Evolutionary conservation across 129 eudicot species (phyloP).

Genomic region (Flaveria sonorensis): DNA sequence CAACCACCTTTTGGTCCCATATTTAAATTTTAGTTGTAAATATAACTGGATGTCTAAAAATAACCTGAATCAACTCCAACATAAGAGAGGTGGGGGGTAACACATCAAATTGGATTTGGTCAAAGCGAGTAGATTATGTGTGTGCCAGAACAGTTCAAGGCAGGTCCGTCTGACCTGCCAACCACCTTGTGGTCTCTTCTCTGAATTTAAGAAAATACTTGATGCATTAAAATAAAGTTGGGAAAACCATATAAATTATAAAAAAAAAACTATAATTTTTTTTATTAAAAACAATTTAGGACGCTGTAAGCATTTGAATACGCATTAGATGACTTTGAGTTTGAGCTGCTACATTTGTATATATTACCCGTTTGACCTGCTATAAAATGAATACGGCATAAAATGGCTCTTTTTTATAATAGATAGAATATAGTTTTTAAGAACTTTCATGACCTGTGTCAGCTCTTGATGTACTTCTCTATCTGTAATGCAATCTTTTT

Average conservation of each 20-base stretch:
- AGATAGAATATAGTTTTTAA: neutral
- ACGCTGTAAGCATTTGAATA: neutral
- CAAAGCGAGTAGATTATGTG: too few relatives aligned
- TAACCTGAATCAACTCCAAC: too few relatives aligned
- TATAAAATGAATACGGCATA: too few relatives aligned
- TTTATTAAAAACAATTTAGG: too few relatives aligned
- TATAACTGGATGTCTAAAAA: too few relatives aligned
- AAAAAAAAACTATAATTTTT: too few relatives aligned
- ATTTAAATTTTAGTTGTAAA: too few relatives aligned
- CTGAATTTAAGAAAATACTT: neutral
- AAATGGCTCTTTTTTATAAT: neutral
- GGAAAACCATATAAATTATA: too few relatives aligned
- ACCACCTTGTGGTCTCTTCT: neutral
- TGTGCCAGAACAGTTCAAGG: neutral
- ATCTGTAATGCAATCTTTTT: constrained; percentile 4
- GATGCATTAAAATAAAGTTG: neutral
- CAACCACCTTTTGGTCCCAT: too few relatives aligned
- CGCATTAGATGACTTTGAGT: neutral
- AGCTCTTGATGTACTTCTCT: neutral
- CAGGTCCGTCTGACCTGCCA: neutral
- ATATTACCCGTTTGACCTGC: too few relatives aligned
- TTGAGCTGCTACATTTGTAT: neutral
- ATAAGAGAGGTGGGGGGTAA: too few relatives aligned
- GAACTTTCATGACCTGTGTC: neutral
- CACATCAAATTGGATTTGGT: too few relatives aligned